phyloP scores from a whole-genome alignment of 192 early-diverging fungal genomes.

The Powellomyces hirtus region DNA sequence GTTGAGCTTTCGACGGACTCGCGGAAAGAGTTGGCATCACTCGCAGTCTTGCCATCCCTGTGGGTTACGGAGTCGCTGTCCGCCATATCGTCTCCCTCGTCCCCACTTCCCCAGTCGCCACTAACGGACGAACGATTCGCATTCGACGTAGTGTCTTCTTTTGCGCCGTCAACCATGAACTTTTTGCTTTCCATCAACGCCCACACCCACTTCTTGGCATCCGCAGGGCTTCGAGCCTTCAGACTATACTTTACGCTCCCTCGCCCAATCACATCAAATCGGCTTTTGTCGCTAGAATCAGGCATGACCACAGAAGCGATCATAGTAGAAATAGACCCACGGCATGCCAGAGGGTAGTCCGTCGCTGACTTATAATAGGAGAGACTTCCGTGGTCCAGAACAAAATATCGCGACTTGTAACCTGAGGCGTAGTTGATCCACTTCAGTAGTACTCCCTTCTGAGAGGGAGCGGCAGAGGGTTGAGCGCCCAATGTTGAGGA shows the following conservation, averaged over 20 bases:
- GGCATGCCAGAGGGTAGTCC: constrained; percentile 72
- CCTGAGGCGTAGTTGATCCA: constrained; percentile 86
- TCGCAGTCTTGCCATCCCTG: not conserved
- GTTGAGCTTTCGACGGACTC: not conserved
- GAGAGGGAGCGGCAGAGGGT: constrained; percentile 58
- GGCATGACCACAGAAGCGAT: constrained; percentile 66
- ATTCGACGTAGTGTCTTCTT: not conserved
- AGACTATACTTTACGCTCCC: constrained; percentile 72
- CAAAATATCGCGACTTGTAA: constrained; percentile 79
- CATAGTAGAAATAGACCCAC: constrained; percentile 75
- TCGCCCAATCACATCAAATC: constrained; percentile 78
- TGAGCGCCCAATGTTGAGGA: constrained; percentile 47
- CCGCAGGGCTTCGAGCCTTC: constrained; percentile 60
- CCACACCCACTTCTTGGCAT: constrained; percentile 82
- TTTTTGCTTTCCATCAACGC: constrained; percentile 75
- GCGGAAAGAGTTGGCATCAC: not conserved
- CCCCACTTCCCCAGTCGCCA: not conserved
- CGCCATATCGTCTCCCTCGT: not conserved
- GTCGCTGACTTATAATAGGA: constrained; percentile 80
- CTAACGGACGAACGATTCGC: not conserved
- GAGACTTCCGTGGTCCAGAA: constrained; percentile 74
- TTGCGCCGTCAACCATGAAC: constrained; percentile 49
- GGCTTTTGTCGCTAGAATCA: constrained; percentile 58
- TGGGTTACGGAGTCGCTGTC: not conserved
- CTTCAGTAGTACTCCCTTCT: constrained; percentile 69